Conservation (phyloP, 805 yeast genomes). For the Yamadazyma sp. region DNA sequence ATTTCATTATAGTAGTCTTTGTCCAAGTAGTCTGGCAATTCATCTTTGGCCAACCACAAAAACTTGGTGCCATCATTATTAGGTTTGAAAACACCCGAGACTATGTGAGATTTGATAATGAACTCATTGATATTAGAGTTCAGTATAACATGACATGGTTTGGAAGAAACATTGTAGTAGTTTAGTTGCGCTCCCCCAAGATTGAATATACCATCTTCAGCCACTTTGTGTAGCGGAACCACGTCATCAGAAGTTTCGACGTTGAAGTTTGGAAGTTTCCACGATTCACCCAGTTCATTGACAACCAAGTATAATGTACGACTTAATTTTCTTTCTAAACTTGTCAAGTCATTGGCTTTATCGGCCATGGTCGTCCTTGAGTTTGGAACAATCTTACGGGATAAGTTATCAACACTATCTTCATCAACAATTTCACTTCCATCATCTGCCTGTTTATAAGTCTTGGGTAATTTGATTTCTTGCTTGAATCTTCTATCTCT, state of each 20-base stretch:
- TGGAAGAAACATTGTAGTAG: conserved; percentile 88
- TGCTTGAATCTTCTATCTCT: conserved; percentile 88
- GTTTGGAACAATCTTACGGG: conserved; percentile 67
- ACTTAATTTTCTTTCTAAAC: conserved; percentile 77
- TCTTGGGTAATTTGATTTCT: conserved; percentile 70
- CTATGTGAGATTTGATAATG: conserved; percentile 80
- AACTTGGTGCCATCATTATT: conserved; percentile 45
- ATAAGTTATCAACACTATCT: conserved; percentile 50
- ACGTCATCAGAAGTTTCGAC: conserved; percentile 26
- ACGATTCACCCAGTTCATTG: conserved; percentile 45
- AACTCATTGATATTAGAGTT: conserved; percentile 52
- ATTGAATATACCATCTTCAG: conserved; percentile 68
- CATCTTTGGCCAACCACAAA: conserved; percentile 86
- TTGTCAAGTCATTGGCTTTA: conserved; percentile 52
- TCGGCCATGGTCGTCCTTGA: conserved; percentile 81
- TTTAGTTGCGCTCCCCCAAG: conserved; percentile 77
- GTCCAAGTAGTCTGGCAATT: conserved; percentile 55
- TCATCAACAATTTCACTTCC: conserved; percentile 33
- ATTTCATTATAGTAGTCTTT: conserved; percentile 57
- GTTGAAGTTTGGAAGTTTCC: conserved; percentile 81
- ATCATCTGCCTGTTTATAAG: conserved; percentile 40
- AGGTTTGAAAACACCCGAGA: conserved; percentile 73
- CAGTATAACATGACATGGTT: conserved; percentile 74
- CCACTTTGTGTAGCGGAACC: conserved; percentile 63
- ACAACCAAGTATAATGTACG: conserved; percentile 77